A percentile compares a stretch with the other conserved stretches of the same genome.
These are phyloP conservation scores for Lipomyces oligophaga DNA, from an alignment of 805 yeast species.

Conservation along the genomic window DNA sequence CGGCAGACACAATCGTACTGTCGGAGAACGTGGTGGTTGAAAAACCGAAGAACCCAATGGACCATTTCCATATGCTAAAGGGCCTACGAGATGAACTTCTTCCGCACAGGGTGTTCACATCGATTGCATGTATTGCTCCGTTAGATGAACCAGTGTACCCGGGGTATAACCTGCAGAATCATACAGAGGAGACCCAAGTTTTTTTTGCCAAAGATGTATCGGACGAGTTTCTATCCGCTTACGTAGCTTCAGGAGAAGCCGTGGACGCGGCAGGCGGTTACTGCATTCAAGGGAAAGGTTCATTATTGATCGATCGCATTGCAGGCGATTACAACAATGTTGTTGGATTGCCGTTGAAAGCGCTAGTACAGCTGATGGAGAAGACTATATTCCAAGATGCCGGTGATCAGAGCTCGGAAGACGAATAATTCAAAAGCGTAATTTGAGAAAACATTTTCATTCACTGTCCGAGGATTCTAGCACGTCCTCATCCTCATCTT, in stretches of 20 bases:
- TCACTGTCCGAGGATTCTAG: slow-evolving; percentile 23
- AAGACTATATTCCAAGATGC: slow-evolving; percentile 34
- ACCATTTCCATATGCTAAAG: slow-evolving; percentile 51
- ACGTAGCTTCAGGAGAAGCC: slow-evolving; percentile 72
- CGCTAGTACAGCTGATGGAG: slow-evolving; percentile 48
- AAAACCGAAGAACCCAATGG: slow-evolving; percentile 62
- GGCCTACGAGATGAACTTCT: slow-evolving; percentile 43
- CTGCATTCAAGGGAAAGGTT: slow-evolving; percentile 69
- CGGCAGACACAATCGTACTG: slow-evolving; percentile 79
- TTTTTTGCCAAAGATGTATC: slow-evolving; percentile 42
- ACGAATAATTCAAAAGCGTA: not conserved
- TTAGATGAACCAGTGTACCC: slow-evolving; percentile 42
- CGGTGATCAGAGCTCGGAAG: slow-evolving; percentile 17
- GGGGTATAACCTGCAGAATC: slow-evolving; percentile 42
- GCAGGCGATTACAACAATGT: slow-evolving; percentile 82
- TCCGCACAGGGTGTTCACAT: slow-evolving; percentile 53
- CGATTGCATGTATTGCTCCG: slow-evolving; percentile 49
- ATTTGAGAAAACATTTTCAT: not conserved
- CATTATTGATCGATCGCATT: slow-evolving; percentile 53
- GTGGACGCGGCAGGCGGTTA: slow-evolving; percentile 88
- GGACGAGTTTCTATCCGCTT: slow-evolving; percentile 54
- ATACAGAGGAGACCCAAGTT: slow-evolving; percentile 45
- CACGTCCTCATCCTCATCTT: slow-evolving; percentile 29
- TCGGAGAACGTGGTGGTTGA: slow-evolving; percentile 62
- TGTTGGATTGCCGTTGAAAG: slow-evolving; percentile 77